Percentiles rank a stretch among this genome's conserved stretches.
phyloP scores from a whole-genome alignment of 495 filamentous ascomycete species.

The Sphaerosporella brunnea region DNA sequence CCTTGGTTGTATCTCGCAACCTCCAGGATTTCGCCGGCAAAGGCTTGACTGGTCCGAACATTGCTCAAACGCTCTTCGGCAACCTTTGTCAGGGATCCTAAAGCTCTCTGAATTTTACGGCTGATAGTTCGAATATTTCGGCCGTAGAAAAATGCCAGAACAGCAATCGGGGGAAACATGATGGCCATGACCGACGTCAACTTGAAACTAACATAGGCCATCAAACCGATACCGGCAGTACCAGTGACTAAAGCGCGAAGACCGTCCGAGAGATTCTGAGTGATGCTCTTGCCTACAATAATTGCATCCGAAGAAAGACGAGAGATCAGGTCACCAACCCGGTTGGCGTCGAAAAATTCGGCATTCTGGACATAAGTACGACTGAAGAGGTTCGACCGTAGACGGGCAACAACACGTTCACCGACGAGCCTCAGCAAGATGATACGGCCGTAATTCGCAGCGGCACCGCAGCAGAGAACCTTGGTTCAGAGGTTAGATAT shows the following conservation, averaged over 20 bases:
- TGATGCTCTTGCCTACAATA: slow-evolving; percentile 95
- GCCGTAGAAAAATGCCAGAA: slow-evolving; percentile 81
- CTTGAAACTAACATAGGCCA: slow-evolving; percentile 85
- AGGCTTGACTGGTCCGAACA: slow-evolving; percentile 87
- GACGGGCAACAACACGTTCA: slow-evolving; percentile 76
- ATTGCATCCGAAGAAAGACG: slow-evolving; percentile 88
- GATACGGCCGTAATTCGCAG: slow-evolving; percentile 84
- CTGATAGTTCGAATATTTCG: slow-evolving; percentile 70
- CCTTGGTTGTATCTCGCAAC: slow-evolving; percentile 80
- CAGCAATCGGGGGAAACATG: slow-evolving; percentile 81
- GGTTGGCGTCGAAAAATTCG: slow-evolving; percentile 96
- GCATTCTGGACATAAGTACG: slow-evolving; percentile 87
- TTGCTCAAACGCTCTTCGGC: slow-evolving; percentile 92
- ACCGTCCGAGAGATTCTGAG: slow-evolving; percentile 91
- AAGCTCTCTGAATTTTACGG: slow-evolving; percentile 75
- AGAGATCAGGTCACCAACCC: slow-evolving; percentile 89
- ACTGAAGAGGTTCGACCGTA: slow-evolving; percentile 76
- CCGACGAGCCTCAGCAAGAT: slow-evolving; percentile 88
- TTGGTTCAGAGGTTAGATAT: slow-evolving; percentile 3
- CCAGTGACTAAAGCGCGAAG: slow-evolving; percentile 76
- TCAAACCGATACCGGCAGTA: slow-evolving; percentile 66
- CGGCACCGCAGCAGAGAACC: slow-evolving; percentile 53
- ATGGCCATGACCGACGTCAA: slow-evolving; percentile 69
- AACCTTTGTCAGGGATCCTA: slow-evolving; percentile 85
- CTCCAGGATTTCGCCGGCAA: slow-evolving; percentile 80